Conservation (phyloP, 441 rosid species). For the Breynia disticha region DNA sequence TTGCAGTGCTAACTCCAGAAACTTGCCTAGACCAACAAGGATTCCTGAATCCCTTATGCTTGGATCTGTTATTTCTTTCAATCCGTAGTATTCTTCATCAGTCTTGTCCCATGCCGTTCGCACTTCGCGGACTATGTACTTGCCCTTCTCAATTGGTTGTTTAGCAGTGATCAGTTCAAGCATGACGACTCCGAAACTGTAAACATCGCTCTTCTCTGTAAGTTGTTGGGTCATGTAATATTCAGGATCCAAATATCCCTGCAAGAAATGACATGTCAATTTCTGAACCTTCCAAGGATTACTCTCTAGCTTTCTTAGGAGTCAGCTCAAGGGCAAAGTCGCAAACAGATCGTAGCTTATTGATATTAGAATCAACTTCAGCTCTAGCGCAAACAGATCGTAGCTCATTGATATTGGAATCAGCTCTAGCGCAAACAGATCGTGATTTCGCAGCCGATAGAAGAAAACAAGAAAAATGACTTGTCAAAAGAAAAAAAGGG, state of each 20-base stretch:
- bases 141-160: slow-evolving; percentile 89
- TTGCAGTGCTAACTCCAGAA: slow-evolving; percentile 66
- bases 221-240: slow-evolving; percentile 92
- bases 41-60: slow-evolving; percentile 33
- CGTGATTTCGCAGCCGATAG: too few relatives aligned
- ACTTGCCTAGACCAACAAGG: slow-evolving; percentile 44
- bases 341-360: not conserved
- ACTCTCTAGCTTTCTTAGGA: too few relatives aligned
- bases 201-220: slow-evolving; percentile 96
- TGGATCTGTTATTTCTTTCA: slow-evolving; percentile 66
- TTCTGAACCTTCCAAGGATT: not conserved
- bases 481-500: too few relatives aligned
- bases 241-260: slow-evolving; percentile 98
- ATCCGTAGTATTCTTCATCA: slow-evolving; percentile 60
- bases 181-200: slow-evolving; percentile 91
- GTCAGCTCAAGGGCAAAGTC: too few relatives aligned
- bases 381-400: too few relatives aligned
- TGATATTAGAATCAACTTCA: too few relatives aligned
- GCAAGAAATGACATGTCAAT: slow-evolving; percentile 12
- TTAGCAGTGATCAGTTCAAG: slow-evolving; percentile 71
- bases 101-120: slow-evolving; percentile 35
- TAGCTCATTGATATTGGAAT: too few relatives aligned
- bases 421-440: too few relatives aligned
- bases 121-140: slow-evolving; percentile 76
- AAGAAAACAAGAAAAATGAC: too few relatives aligned